Base-by-base conservation (phyloP, 805 yeast species). In the Candida jianshihensis region DNA sequence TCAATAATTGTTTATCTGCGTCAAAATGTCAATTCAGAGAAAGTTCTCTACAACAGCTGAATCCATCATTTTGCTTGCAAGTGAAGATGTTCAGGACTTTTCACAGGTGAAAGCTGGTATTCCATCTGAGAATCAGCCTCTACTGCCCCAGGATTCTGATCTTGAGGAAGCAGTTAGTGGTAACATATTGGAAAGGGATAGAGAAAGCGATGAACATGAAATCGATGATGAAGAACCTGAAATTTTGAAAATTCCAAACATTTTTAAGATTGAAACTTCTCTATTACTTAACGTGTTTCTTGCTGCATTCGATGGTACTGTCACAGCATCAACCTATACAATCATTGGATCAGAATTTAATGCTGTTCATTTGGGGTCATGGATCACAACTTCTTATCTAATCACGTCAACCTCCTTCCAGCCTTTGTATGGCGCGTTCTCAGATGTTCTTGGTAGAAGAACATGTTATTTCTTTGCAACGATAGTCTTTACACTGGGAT, bases 311-410 rank as follows among this genome's bases (percentile, higher is more conserved):
- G 75, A 70, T 42, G 61, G 68, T 3, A 69, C 74, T 5, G 62
- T 71, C 27, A 67, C 72, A 10, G 73, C 74, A 4, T 65, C 73
- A 5, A 68, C 70, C 2, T 69, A 68, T 39, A 61, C 73, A 15
- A 56, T 64, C 24, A 68, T 70, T 22, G 74, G 74, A 3, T 61
- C 64, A 30, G 61, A 63, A 35, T 61, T 61, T 33, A 47, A 57
- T 15, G 60, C 63, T 9, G 59, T 58, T 14, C 42, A 56, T 28
- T 37, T 61, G 12, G 66, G 66, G 13, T 56, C 64, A 4, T 64
- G 70, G 69, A 61, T 66, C 26, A 63, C 70, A 3, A 60, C 69
- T 4, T 59, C 67, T 2, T 66, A 66, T 37, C 41, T 66, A 26
- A 54, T 66, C 31, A 60, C 70, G 4, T 54, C 64, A 4, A 61